phyloP scores from a whole-genome alignment of 2,329 filamentous ascomycete species.

The Cytospora paraplurivora region DNA sequence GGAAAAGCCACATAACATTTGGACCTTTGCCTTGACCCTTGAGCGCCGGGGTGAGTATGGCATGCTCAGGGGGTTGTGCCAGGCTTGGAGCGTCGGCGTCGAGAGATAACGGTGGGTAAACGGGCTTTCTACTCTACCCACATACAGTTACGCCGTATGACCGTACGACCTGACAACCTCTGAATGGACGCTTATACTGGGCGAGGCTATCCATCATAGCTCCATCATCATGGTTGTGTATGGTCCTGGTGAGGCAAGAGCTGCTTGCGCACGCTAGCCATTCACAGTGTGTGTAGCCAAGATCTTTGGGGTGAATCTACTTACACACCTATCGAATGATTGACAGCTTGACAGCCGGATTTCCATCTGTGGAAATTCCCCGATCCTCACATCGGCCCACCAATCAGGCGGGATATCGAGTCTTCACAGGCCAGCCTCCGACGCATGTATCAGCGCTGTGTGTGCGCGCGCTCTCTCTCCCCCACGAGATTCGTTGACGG shows the following conservation, averaged over 20 bases:
- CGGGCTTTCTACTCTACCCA: background rate
- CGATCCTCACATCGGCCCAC: background rate
- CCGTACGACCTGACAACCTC: background rate
- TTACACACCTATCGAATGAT: background rate
- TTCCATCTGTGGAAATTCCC: background rate
- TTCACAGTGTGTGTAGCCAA: background rate
- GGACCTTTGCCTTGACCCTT: background rate
- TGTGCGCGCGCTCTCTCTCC: background rate
- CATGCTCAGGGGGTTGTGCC: background rate
- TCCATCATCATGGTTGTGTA: background rate
- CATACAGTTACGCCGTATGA: background rate
- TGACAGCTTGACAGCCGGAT: background rate
- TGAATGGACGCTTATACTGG: background rate
- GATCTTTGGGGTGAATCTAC: background rate
- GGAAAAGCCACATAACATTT: background rate
- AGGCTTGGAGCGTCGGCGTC: background rate
- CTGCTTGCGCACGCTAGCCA: background rate
- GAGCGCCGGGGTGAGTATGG: background rate
- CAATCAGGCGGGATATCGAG: background rate
- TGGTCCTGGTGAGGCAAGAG: background rate
- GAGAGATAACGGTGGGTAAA: background rate
- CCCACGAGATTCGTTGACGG: conserved; percentile 11
- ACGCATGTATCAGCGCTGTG: background rate
- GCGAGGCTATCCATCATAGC: background rate
- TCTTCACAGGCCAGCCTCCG: background rate